phyloP scores from a whole-genome alignment of 2,329 filamentous ascomycete species.

The Lasiodiplodia sp. region DNA sequence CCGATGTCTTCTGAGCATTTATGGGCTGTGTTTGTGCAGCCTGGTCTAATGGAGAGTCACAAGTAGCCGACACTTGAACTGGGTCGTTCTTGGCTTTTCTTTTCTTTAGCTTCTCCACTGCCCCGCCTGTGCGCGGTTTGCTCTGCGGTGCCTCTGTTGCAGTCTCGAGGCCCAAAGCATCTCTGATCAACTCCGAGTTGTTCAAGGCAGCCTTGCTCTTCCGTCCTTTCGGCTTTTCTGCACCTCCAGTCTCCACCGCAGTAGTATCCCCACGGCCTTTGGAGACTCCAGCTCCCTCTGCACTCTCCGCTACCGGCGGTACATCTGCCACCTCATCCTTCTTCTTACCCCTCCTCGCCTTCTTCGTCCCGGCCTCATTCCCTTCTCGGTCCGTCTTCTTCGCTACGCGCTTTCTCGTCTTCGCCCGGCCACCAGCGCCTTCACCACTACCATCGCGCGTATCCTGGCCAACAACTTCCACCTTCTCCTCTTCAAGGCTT shows the following conservation, averaged over 20 bases:
- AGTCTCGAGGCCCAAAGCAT: neutral
- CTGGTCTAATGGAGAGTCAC: conserved; percentile 32
- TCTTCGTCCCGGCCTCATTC: conserved; percentile 31
- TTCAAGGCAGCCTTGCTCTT: neutral
- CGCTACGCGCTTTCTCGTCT: conserved; percentile 10
- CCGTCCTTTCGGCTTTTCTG: conserved; percentile 26
- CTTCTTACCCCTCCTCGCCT: conserved; percentile 10
- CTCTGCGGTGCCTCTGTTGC: conserved; percentile 32
- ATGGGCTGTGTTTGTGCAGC: conserved; percentile 35
- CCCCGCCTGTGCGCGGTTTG: conserved; percentile 26
- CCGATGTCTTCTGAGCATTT: conserved; percentile 29
- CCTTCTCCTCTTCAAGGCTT: conserved; percentile 33
- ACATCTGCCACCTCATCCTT: neutral
- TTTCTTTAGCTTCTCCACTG: neutral
- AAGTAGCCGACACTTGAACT: neutral
- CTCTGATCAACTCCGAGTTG: conserved; percentile 8
- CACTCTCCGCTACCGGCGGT: neutral
- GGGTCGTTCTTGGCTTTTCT: neutral
- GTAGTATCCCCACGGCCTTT: neutral
- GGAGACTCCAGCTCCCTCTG: neutral
- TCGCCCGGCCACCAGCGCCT: conserved; percentile 12
- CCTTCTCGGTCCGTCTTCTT: neutral
- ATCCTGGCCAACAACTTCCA: conserved; percentile 20
- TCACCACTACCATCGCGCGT: neutral
- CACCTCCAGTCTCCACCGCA: neutral